phyloP scores from a whole-genome alignment of 176 grass and related monocot species.

The Phragmites australis region DNA sequence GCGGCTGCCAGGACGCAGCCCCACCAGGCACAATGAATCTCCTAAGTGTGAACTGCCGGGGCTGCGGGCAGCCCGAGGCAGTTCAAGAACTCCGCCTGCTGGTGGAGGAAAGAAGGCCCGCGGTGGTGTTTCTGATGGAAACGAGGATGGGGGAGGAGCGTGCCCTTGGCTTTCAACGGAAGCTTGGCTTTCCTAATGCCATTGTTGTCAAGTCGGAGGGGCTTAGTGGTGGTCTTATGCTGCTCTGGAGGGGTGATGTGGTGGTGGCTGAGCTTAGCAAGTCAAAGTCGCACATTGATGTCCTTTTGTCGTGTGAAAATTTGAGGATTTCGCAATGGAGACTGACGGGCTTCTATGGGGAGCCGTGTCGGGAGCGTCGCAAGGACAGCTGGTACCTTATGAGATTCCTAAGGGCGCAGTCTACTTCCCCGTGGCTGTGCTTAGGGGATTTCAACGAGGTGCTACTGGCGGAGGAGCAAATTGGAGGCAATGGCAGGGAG shows the following conservation, averaged over 20 bases:
- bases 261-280: not conserved
- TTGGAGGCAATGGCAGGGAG: not conserved
- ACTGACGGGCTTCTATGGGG: not conserved
- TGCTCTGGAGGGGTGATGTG: not conserved
- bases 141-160: not conserved
- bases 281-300: not conserved
- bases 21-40: not conserved
- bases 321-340: not conserved
- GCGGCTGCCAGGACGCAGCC: not conserved
- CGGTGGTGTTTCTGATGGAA: not conserved
- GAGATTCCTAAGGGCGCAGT: not conserved
- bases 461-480: not conserved
- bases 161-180: accelerated
- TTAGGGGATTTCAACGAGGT: not conserved
- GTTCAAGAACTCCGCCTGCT: not conserved
- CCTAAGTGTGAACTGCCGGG: not conserved
- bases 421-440: accelerated
- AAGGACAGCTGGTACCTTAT: not conserved
- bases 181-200: not conserved
- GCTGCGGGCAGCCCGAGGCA: not conserved
- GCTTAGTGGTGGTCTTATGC: not conserved
- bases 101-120: not conserved
- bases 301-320: not conserved
- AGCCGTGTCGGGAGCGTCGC: not conserved
- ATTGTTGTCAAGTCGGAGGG: not conserved